Conservation (phyloP, 208 protist genomes). For the Leishmania braziliensis region DNA sequence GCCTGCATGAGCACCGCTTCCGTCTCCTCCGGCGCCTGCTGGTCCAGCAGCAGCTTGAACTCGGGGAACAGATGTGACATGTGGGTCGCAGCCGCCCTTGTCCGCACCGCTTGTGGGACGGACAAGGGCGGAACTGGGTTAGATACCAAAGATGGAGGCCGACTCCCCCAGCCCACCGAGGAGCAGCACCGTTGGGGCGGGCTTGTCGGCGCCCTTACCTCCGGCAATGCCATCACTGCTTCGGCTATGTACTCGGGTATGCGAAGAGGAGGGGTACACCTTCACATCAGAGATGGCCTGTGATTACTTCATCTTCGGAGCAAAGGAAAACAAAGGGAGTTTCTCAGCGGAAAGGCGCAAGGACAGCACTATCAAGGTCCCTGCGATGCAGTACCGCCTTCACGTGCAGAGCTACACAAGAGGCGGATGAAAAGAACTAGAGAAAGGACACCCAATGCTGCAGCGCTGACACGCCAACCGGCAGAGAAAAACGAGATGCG, state of each 20-base stretch:
- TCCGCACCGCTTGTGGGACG: conserved; percentile 46
- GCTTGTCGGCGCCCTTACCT: neutral
- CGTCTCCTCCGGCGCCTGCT: neutral
- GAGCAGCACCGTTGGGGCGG: conserved; percentile 46
- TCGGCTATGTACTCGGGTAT: neutral
- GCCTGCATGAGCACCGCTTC: conserved; percentile 85
- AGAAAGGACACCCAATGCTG: neutral
- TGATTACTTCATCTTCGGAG: neutral
- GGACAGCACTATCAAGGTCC: neutral
- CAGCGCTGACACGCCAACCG: neutral
- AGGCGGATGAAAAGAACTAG: neutral
- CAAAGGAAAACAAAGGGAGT: neutral
- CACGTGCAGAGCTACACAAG: neutral
- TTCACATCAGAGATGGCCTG: neutral
- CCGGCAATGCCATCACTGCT: neutral
- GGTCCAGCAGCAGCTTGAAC: conserved; percentile 50
- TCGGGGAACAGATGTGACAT: conserved; percentile 34
- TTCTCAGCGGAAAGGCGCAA: neutral
- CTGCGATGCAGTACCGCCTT: neutral
- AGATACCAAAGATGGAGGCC: conserved; percentile 87
- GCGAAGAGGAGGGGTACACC: neutral
- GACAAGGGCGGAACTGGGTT: conserved; percentile 36
- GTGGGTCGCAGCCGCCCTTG: conserved; percentile 44
- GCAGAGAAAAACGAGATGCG: neutral
- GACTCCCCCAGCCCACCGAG: conserved; percentile 86